Conservation (phyloP, 2,329 filamentous ascomycete genomes). For the Dactylonectria estremocensis region DNA sequence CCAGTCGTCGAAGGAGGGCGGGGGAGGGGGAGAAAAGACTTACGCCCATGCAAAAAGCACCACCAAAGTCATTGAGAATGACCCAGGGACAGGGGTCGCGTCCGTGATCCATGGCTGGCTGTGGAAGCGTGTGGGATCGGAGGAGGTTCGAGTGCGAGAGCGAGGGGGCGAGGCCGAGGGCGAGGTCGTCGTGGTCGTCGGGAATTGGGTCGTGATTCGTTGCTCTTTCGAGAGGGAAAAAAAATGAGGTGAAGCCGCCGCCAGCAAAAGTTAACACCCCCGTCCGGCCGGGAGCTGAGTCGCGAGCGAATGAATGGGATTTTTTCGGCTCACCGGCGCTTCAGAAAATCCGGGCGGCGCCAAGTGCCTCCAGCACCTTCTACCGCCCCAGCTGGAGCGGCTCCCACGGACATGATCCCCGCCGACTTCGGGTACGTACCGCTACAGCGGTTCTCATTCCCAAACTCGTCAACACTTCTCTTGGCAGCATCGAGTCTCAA, state of each 20-base stretch:
- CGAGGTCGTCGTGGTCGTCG: constrained; percentile 30
- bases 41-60: constrained; percentile 97
- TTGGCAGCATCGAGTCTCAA: too few relatives aligned
- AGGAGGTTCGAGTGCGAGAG: constrained; percentile 16
- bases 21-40: constrained; percentile 51
- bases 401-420: too few relatives aligned
- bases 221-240: constrained; percentile 15
- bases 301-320: constrained; percentile 13
- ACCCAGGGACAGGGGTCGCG: constrained; percentile 98
- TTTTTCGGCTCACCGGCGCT: constrained; percentile 34
- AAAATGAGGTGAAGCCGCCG: constrained; percentile 42
- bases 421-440: too few relatives aligned
- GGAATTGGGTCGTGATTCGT: constrained; percentile 11
- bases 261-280: constrained; percentile 37
- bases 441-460: too few relatives aligned
- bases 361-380: constrained; percentile 27
- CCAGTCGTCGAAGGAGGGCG: constrained; percentile 10
- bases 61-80: constrained; percentile 96
- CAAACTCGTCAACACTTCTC: too few relatives aligned
- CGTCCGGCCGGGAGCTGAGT: constrained; percentile 30
- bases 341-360: constrained; percentile 30
- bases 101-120: constrained; percentile 85
- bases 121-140: constrained; percentile 22
- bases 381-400: not conserved
- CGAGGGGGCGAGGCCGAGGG: constrained; percentile 11